Percentiles rank a stretch among this genome's conserved stretches.
Conservation (phyloP, 2,329 filamentous ascomycete species). For the Epichloe coenophiala region DNA sequence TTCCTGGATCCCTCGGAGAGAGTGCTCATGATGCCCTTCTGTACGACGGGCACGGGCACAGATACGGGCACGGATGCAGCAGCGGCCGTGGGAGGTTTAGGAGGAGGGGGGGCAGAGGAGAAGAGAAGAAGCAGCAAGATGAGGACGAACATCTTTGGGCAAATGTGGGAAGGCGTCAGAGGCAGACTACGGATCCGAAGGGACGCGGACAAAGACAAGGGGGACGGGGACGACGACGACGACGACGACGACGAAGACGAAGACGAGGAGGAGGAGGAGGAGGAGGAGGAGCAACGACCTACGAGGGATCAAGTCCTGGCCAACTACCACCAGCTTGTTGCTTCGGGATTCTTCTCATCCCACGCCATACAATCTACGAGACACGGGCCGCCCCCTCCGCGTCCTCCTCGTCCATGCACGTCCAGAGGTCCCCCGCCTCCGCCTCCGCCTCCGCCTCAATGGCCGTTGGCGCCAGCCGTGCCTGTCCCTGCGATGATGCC, state of each 20-base stretch:
- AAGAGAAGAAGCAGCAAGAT: constrained; percentile 8
- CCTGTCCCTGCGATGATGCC: background rate
- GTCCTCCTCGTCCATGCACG: background rate
- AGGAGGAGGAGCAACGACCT: constrained; percentile 16
- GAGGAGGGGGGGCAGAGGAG: background rate
- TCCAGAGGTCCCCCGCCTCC: background rate
- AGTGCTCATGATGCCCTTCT: constrained; percentile 2
- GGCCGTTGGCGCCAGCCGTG: constrained; percentile 12
- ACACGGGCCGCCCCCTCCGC: constrained; percentile 3
- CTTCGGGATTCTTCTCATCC: constrained; percentile 43
- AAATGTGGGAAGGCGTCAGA: constrained; percentile 26
- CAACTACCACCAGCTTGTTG: constrained; percentile 43
- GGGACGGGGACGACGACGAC: too few species aligned
- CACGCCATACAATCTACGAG: constrained; percentile 45
- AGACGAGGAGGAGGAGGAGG: constrained; percentile 2
- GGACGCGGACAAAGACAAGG: constrained; percentile 13
- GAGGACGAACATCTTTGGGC: constrained; percentile 20
- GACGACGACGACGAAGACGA: too few species aligned
- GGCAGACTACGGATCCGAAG: constrained; percentile 18
- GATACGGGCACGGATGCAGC: too few species aligned
- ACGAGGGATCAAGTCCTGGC: constrained; percentile 38
- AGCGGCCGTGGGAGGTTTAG: background rate
- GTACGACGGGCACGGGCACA: background rate
- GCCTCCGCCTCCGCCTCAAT: constrained; percentile 11
- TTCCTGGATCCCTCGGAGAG: constrained; percentile 39